phyloP scores from a whole-genome alignment of 2,329 filamentous ascomycete genomes.

The Nigrospora osmanthi region DNA sequence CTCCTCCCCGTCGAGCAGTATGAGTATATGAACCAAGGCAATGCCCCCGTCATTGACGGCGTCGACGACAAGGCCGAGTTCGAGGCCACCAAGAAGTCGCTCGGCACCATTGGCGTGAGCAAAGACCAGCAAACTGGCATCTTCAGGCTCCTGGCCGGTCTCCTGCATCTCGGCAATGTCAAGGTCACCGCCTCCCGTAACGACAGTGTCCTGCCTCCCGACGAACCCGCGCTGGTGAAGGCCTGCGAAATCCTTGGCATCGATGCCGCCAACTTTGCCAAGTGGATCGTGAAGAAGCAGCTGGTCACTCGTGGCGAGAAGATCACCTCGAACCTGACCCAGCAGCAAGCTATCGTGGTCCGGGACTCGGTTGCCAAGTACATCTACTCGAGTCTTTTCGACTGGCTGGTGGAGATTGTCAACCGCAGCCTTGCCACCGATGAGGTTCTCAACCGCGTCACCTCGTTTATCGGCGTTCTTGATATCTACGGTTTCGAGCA shows the following conservation, averaged over 20 bases:
- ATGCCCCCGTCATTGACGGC: conserved; percentile 82
- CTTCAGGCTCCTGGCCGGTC: conserved; percentile 81
- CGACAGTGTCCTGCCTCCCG: conserved; percentile 73
- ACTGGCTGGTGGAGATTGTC: conserved; percentile 98
- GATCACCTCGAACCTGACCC: conserved; percentile 90
- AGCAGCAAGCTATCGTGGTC: conserved; percentile 88
- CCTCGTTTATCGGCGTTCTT: conserved; percentile 91
- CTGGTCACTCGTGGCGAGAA: conserved; percentile 93
- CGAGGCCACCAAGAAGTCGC: conserved; percentile 74
- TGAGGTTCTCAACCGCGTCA: conserved; percentile 72
- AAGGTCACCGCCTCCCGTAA: conserved; percentile 88
- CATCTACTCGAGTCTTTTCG: conserved; percentile 96
- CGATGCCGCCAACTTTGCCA: conserved; percentile 77
- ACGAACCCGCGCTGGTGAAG: conserved; percentile 73
- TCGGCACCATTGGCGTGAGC: conserved; percentile 80
- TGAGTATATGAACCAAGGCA: conserved; percentile 93
- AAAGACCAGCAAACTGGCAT: conserved; percentile 71
- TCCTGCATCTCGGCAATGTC: conserved; percentile 92
- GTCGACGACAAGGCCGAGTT: conserved; percentile 96
- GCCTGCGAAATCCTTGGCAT: conserved; percentile 85
- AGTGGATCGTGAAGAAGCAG: conserved; percentile 99
- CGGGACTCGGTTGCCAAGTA: conserved; percentile 97
- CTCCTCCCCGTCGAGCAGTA: conserved; percentile 83
- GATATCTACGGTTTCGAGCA: conserved; percentile 99
- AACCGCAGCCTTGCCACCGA: conserved; percentile 86